Base-by-base conservation (phyloP, 1,139 yeast species). In the Schwanniomyces etchellsii region DNA sequence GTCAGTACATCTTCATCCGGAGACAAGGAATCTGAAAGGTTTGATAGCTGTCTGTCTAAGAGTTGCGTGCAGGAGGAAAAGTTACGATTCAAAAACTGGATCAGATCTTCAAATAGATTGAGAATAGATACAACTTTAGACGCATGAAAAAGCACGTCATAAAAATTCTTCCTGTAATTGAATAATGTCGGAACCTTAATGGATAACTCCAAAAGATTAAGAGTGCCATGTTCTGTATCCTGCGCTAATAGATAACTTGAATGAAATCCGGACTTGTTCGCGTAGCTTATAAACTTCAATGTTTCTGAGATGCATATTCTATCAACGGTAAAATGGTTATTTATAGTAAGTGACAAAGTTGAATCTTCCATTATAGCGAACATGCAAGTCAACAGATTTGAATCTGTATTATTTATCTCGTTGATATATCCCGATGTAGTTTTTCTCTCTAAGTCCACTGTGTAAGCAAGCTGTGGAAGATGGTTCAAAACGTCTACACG, bases 11-110 rank as follows among this genome's bases (percentile, higher is more conserved):
- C 51, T 4, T 28, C 32, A 3, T 32, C 36, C 13, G 35, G 35
- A 16, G 32, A 36, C 1, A 50, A 24, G 11, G 40, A 37, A 28
- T 62, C 69, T 21, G 44, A 44, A 27, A 55, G 47, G 28, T 63
- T 63, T 10, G 55, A 37, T 15, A 67, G 35, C 35, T 52, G 66
- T 40, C 64, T 55, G 48, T 52, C 68, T 36, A 38, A 59, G 35
- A 64, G 53, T 10, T 58, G 62, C 2, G 66, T 47, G 38, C 70
- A 73, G 1, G 70, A 60, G 24, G 53, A 59, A 5, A 67, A 50
- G 23, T 72, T 76, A 1, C 47, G 43, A 3, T 54, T 47, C 3
- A 75, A 39, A 9, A 49, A 40, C 0, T 37, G 41, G 1, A 77
- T 37, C 12, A 67, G 64, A n/a, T 60, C 70, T 14, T 58, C 50